Conservation (phyloP, 139 green algal species). For the Diplosphaera chodatii region DNA sequence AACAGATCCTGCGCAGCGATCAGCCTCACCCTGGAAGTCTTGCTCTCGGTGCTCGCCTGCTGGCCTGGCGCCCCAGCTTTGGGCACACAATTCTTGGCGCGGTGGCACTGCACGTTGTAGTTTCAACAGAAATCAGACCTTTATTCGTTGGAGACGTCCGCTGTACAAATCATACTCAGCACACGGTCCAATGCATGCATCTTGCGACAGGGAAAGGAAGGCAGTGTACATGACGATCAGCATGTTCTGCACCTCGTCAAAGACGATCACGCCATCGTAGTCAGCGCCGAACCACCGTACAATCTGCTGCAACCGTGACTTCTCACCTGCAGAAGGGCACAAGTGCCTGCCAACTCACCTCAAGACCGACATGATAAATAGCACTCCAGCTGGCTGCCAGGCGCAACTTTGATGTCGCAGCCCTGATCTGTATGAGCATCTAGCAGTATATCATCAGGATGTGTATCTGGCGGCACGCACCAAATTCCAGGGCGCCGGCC, state of each 20-base stretch:
- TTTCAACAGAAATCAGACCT: too few species aligned
- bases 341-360: too few species aligned
- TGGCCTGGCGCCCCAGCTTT: slow-evolving; percentile 4
- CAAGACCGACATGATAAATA: too few species aligned
- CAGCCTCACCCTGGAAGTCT: slow-evolving; percentile 25
- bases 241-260: slow-evolving; percentile 49
- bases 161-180: neutral
- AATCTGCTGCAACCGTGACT: slow-evolving; percentile 42
- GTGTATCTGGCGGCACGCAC: too few species aligned
- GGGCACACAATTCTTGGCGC: slow-evolving; percentile 26
- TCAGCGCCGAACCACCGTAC: slow-evolving; percentile 51
- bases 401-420: too few species aligned
- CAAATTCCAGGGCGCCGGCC: slow-evolving; percentile 6
- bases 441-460: too few species aligned
- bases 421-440: too few species aligned
- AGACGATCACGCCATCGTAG: slow-evolving; percentile 47
- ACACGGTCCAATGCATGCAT: too few species aligned
- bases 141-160: too few species aligned
- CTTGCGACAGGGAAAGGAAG: too few species aligned
- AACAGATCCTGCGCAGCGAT: neutral
- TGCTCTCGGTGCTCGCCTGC: slow-evolving; percentile 20
- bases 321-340: slow-evolving; percentile 18
- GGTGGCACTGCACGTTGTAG: slow-evolving; percentile 18
- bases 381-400: too few species aligned
- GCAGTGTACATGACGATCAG: too few species aligned